Conservation (phyloP, 208 protist species). For the Leishmania guyanensis region DNA sequence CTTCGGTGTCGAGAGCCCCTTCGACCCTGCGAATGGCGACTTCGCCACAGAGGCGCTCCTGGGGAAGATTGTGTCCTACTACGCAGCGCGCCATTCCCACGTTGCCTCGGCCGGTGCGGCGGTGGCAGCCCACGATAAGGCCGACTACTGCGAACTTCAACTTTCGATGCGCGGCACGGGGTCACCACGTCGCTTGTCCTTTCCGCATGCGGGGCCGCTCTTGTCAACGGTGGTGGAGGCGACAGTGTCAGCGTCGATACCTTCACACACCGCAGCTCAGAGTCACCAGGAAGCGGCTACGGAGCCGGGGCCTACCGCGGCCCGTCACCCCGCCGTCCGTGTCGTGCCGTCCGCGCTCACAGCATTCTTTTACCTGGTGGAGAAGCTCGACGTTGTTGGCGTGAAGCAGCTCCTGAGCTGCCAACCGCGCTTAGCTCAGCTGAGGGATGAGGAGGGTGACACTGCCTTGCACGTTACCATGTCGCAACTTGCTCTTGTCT, state of each 20-base stretch:
- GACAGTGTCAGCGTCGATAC: not conserved
- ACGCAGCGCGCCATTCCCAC: not conserved
- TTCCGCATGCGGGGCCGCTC: conserved; percentile 7
- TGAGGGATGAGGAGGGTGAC: conserved; percentile 62
- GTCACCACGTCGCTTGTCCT: not conserved
- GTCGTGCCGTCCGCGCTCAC: conserved; percentile 46
- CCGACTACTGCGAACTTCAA: conserved; percentile 1
- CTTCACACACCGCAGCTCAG: not conserved
- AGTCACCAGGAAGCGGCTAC: not conserved
- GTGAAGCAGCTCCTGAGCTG: conserved; percentile 45
- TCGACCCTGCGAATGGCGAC: not conserved
- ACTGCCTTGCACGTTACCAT: conserved; percentile 61
- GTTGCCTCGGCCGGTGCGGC: not conserved
- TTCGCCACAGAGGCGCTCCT: not conserved
- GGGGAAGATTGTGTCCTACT: not conserved
- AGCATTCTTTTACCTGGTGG: conserved; percentile 63
- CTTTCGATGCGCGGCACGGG: not conserved
- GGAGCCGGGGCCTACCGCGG: not conserved
- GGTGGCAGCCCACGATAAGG: not conserved
- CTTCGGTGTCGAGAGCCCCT: conserved; percentile 7
- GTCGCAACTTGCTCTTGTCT: conserved; percentile 18
- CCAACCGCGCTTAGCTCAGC: conserved; percentile 27
- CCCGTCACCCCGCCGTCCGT: not conserved
- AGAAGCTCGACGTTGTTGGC: conserved; percentile 55
- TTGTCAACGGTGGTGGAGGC: not conserved